Conservation (phyloP, 2,329 filamentous ascomycete species). For the Sporothrix mexicana region DNA sequence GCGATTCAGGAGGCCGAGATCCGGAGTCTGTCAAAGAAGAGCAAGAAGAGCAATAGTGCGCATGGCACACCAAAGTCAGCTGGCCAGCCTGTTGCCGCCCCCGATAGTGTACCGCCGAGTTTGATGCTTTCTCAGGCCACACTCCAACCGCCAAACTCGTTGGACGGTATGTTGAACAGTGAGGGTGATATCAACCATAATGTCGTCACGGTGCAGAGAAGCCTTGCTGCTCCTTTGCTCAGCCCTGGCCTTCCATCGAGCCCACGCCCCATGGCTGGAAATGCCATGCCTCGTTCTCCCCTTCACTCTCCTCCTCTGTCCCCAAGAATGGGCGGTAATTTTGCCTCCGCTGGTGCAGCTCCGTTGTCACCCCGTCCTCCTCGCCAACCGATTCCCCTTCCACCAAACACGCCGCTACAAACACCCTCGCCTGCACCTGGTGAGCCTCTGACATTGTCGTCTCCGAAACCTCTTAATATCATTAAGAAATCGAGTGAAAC, state of each 20-base stretch:
- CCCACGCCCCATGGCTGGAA: constrained; percentile 61
- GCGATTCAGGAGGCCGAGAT: constrained; percentile 70
- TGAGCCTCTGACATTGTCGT: constrained; percentile 46
- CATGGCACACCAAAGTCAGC: constrained; percentile 55
- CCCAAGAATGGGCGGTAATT: constrained; percentile 55
- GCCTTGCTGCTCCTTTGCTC: constrained; percentile 53
- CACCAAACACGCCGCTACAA: constrained; percentile 70
- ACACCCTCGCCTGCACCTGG: constrained; percentile 56
- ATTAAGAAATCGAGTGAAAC: constrained; percentile 45
- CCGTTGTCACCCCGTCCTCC: constrained; percentile 73
- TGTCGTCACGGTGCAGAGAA: constrained; percentile 18
- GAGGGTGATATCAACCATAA: constrained; percentile 38
- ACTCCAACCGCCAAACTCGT: constrained; percentile 53
- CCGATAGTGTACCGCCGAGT: constrained; percentile 48
- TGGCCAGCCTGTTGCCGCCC: constrained; percentile 42
- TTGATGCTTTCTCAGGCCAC: constrained; percentile 46
- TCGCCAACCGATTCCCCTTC: constrained; percentile 73
- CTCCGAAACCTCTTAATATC: constrained; percentile 51
- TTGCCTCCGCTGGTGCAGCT: constrained; percentile 34
- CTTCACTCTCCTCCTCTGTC: constrained; percentile 72
- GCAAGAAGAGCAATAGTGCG: constrained; percentile 61
- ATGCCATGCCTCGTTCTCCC: constrained; percentile 54
- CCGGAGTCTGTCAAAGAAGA: constrained; percentile 76
- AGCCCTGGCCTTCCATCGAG: constrained; percentile 67
- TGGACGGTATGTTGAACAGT: constrained; percentile 58